These are phyloP conservation scores for Thymus mandschuricus DNA, from an alignment of 257 asterid genomes.

Conservation along the genomic window DNA sequence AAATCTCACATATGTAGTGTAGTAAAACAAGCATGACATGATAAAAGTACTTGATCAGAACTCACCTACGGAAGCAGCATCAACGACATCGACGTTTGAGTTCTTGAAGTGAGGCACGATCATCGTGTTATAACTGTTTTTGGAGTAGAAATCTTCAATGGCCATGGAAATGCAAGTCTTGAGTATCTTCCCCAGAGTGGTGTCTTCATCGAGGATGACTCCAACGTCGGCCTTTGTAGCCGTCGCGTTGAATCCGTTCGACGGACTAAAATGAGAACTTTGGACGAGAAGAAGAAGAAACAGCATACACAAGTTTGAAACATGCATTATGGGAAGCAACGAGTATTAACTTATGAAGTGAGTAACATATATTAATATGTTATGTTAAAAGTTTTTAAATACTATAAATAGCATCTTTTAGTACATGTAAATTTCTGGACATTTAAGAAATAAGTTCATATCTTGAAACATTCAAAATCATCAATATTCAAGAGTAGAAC, in stretches of 20 bases:
- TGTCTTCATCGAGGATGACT: no score
- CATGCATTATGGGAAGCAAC: conserved; percentile 18
- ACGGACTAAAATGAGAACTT: conserved; percentile 17
- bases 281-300: no score
- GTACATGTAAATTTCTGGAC: background rate
- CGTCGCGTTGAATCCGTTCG: conserved; percentile 7
- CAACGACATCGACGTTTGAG: conserved; percentile 39
- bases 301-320: background rate
- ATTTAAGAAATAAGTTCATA: background rate
- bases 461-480: background rate
- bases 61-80: conserved; percentile 45
- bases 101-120: conserved; percentile 45
- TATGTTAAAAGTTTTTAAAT: background rate
- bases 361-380: no score
- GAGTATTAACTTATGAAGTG: no score
- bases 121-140: conserved; percentile 25
- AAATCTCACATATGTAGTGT: no score
- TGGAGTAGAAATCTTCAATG: conserved; percentile 44
- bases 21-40: no score
- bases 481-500: background rate
- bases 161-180: conserved; percentile 45
- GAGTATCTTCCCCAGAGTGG: background rate
- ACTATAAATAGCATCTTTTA: background rate
- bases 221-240: conserved; percentile 44
- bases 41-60: no score